Percentiles rank a stretch among this genome's conserved stretches.
These are phyloP conservation scores for Candida jianshihensis DNA, from an alignment of 805 yeast species.

Conservation along the genomic window DNA sequence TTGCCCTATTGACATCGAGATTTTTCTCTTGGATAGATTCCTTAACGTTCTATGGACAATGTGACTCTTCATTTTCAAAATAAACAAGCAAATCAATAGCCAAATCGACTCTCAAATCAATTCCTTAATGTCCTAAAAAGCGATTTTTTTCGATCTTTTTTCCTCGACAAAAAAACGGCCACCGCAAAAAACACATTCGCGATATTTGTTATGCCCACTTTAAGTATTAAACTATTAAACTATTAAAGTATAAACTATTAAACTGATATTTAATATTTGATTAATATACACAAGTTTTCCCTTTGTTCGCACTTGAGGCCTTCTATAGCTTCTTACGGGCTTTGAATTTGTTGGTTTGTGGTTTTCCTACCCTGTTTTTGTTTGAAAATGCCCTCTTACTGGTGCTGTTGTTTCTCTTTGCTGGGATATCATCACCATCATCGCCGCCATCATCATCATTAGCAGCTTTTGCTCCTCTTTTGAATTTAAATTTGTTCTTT, in stretches of 20 bases:
- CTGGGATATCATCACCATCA: constrained; percentile 32
- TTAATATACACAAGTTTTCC: not conserved
- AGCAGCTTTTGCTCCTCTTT: constrained; percentile 49
- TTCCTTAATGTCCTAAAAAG: too few species aligned
- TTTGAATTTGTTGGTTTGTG: constrained; percentile 39
- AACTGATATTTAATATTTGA: too few species aligned
- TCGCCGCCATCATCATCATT: constrained; percentile 50
- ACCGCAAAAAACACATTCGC: not conserved
- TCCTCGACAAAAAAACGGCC: too few species aligned
- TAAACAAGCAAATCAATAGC: not conserved
- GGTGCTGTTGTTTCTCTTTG: constrained; percentile 7
- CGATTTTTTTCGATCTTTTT: too few species aligned
- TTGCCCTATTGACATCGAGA: constrained; percentile 1
- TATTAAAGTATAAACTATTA: too few species aligned
- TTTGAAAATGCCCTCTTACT: constrained; percentile 7
- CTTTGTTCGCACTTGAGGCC: too few species aligned
- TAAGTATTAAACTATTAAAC: too few species aligned
- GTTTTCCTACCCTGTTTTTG: constrained; percentile 20
- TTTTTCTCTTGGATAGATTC: not conserved
- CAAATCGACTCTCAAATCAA: too few species aligned
- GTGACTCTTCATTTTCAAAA: not conserved
- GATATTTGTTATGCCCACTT: not conserved
- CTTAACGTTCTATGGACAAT: not conserved
- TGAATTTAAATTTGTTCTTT: constrained; percentile 82
- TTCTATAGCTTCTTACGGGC: constrained; percentile 50